phyloP scores from a whole-genome alignment of 2,329 filamentous ascomycete genomes.

The Calonectria ilicicola region DNA sequence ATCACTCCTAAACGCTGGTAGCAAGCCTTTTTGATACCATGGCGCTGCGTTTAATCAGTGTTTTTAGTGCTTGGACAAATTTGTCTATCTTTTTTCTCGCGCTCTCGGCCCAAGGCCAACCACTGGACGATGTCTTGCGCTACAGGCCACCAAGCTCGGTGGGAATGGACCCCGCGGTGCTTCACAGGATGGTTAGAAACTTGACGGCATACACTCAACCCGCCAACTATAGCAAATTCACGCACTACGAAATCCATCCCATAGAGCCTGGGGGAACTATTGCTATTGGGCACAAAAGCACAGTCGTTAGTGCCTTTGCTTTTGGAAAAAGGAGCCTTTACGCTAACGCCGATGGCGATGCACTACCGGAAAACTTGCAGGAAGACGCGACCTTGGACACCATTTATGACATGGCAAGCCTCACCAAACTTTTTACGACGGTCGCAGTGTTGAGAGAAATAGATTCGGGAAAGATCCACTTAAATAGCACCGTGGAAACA shows the following conservation, averaged over 20 bases:
- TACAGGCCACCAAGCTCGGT: background rate
- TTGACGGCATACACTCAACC: conserved; percentile 9
- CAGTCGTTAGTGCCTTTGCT: conserved; percentile 43
- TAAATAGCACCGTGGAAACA: background rate
- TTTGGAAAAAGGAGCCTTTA: conserved; percentile 32
- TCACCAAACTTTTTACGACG: conserved; percentile 53
- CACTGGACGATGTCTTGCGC: background rate
- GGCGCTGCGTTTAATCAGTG: background rate
- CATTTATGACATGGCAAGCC: conserved; percentile 53
- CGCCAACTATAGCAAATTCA: conserved; percentile 14
- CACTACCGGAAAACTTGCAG: conserved; percentile 38
- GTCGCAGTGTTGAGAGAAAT: conserved; percentile 47
- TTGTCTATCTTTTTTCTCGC: background rate
- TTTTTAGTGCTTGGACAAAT: background rate
- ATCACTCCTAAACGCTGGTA: background rate
- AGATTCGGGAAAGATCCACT: conserved; percentile 31
- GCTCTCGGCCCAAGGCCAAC: background rate
- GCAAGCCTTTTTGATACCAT: background rate
- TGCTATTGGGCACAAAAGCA: background rate
- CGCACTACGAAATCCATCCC: conserved; percentile 27
- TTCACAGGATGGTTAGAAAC: background rate
- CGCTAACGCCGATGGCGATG: conserved; percentile 43
- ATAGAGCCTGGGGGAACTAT: conserved; percentile 38
- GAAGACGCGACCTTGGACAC: conserved; percentile 47
- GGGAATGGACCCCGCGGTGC: background rate